These are phyloP conservation scores for Theobroma grandiflorum DNA, from an alignment of 441 rosid genomes.

Conservation along the genomic window DNA sequence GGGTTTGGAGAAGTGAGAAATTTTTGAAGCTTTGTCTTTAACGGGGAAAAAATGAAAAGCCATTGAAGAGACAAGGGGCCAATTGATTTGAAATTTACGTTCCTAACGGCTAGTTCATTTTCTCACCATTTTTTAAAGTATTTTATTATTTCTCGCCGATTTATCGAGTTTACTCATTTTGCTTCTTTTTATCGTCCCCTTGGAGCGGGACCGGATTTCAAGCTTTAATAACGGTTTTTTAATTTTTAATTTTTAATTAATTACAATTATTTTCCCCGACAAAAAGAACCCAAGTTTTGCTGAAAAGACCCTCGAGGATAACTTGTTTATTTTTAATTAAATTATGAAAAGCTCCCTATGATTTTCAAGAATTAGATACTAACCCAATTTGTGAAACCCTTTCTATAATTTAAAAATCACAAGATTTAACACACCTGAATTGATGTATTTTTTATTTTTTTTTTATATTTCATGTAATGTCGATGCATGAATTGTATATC, in stretches of 20 bases:
- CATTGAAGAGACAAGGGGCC: constrained; percentile 29
- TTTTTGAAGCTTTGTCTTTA: constrained; percentile 28
- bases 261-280: background rate
- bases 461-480: too few species aligned
- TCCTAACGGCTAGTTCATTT: constrained; percentile 59
- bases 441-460: too few species aligned
- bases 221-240: constrained; percentile 37
- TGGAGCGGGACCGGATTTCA: constrained; percentile 22
- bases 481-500: too few species aligned
- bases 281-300: constrained; percentile 6
- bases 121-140: constrained; percentile 13
- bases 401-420: too few species aligned
- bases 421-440: too few species aligned
- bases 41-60: constrained; percentile 34
- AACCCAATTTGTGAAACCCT: too few species aligned
- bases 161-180: background rate
- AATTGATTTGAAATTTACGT: constrained; percentile 43
- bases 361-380: background rate
- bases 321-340: too few species aligned
- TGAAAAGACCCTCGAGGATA: background rate
- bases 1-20: constrained; percentile 25
- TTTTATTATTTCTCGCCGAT: constrained; percentile 9
- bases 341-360: background rate
- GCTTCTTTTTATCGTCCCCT: constrained; percentile 27
- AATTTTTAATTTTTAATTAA: background rate